Evolutionary conservation across 1,284 basidiomycete genomes (phyloP).

Genomic region (Tylopilus sp.): DNA sequence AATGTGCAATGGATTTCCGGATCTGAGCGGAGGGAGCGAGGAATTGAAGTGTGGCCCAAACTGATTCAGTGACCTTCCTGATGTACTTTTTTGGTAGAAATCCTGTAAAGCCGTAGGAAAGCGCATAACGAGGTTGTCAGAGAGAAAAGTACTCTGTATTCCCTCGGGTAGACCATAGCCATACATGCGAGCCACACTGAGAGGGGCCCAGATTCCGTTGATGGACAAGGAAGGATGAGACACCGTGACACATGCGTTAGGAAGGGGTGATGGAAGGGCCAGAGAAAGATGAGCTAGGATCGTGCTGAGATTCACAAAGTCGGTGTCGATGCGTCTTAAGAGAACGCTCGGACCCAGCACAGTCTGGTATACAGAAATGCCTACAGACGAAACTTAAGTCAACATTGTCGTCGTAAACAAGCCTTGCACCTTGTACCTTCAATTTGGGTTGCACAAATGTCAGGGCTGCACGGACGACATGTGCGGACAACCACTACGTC

Average conservation of each 20-base stretch:
- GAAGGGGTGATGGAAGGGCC: conserved; percentile 39
- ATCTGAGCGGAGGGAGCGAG: conserved; percentile 20
- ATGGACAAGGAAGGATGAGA: conserved; percentile 47
- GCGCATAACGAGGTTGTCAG: conserved; percentile 54
- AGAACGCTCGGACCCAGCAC: conserved; percentile 51
- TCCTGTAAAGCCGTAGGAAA: conserved; percentile 60
- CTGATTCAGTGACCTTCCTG: conserved; percentile 46
- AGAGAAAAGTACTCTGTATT: conserved; percentile 53
- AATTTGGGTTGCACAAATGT: conserved; percentile 61
- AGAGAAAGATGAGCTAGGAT: conserved; percentile 44
- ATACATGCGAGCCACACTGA: conserved; percentile 50
- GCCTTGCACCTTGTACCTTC: conserved; percentile 53
- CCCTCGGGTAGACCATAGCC: conserved; percentile 30
- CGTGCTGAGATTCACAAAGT: conserved; percentile 67
- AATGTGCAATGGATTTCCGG: conserved; percentile 14
- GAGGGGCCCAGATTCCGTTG: conserved; percentile 66
- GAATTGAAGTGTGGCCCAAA: conserved; percentile 47
- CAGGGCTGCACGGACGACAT: conserved; percentile 56
- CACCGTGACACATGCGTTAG: conserved; percentile 24
- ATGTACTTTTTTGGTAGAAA: conserved; percentile 47
- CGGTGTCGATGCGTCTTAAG: conserved; percentile 68
- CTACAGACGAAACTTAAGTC: conserved; percentile 37
- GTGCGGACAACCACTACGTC: conserved; percentile 52
- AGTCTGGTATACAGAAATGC: conserved; percentile 70
- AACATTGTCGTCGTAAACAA: conserved; percentile 3